Evolutionary conservation across 2,329 filamentous ascomycete species (phyloP).

Genomic region (Sphaerostilbella broomeana): DNA sequence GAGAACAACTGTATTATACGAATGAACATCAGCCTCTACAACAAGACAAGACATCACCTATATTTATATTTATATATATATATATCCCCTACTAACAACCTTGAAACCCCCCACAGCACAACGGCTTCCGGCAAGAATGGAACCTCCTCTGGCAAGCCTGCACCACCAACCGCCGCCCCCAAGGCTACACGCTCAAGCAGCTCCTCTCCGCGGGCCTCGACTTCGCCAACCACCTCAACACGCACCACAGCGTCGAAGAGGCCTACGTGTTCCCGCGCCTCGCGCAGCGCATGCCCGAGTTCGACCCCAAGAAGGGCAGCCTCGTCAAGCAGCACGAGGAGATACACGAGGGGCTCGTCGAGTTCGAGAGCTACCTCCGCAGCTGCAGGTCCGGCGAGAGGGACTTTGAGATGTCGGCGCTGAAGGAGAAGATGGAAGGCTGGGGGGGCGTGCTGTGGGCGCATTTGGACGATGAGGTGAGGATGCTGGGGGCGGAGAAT

Average conservation of each 20-base stretch:
- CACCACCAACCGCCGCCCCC: constrained; percentile 49
- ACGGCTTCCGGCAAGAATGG: constrained; percentile 70
- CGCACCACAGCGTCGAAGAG: constrained; percentile 82
- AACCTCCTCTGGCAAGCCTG: constrained; percentile 63
- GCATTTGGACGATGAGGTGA: constrained; percentile 81
- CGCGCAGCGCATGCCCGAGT: constrained; percentile 72
- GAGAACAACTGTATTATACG: no score
- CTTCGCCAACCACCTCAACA: constrained; percentile 63
- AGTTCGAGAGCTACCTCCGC: constrained; percentile 58
- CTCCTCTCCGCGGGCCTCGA: constrained; percentile 63
- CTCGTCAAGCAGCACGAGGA: constrained; percentile 67
- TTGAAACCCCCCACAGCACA: constrained; percentile 58
- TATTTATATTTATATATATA: no score
- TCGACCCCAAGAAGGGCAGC: constrained; percentile 48
- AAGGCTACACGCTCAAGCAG: constrained; percentile 57
- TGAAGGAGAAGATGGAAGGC: constrained; percentile 66
- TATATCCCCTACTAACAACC: no score
- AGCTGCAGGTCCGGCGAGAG: constrained; percentile 56
- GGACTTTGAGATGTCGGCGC: constrained; percentile 47
- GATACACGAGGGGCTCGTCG: constrained; percentile 72
- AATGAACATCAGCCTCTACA: no score
- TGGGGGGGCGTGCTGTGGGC: constrained; percentile 75
- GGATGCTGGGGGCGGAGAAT: constrained; percentile 71
- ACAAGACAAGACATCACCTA: no score
- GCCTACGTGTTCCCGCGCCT: constrained; percentile 71